Conservation (phyloP, 2,329 filamentous ascomycete genomes). For the Biscogniauxia mediterranea region DNA sequence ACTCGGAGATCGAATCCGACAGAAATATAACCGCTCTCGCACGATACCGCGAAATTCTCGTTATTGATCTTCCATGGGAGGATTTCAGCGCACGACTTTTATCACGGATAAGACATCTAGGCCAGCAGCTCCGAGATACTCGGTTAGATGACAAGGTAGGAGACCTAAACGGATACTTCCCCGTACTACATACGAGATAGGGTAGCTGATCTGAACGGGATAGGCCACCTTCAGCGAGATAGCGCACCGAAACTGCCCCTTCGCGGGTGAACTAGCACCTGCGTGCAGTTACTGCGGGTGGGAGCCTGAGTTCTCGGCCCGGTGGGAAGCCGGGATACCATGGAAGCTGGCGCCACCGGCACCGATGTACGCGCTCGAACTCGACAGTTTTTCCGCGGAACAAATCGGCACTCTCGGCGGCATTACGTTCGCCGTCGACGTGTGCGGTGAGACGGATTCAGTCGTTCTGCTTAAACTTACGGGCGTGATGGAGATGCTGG, state of each 20-base stretch:
- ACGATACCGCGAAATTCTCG: background rate
- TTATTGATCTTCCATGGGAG: background rate
- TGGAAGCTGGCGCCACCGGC: conserved; percentile 24
- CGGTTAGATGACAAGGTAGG: background rate
- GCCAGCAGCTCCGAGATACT: background rate
- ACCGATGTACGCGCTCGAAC: conserved; percentile 22
- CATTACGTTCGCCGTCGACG: conserved; percentile 22
- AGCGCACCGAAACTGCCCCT: background rate
- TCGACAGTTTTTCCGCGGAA: conserved; percentile 8
- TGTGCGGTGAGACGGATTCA: conserved; percentile 14
- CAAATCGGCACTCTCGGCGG: conserved; percentile 21
- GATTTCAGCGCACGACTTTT: background rate
- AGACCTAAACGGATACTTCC: conserved; percentile 2
- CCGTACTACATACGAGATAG: conserved; percentile 3
- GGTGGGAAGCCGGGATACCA: conserved; percentile 1
- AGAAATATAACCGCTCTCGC: background rate
- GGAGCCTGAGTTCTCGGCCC: conserved; percentile 7
- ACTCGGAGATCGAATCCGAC: background rate
- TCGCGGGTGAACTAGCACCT: conserved; percentile 4
- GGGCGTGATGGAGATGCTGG: conserved; percentile 14
- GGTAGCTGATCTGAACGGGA: background rate
- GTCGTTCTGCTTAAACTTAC: conserved; percentile 17
- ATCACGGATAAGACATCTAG: background rate
- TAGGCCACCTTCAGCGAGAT: background rate
- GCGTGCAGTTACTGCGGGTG: conserved; percentile 28